Evolutionary conservation across 2,329 filamentous ascomycete species (phyloP), one percentile per base, ranked within the genome.

Genomic region (Aquanectria penicillioides): DNA sequence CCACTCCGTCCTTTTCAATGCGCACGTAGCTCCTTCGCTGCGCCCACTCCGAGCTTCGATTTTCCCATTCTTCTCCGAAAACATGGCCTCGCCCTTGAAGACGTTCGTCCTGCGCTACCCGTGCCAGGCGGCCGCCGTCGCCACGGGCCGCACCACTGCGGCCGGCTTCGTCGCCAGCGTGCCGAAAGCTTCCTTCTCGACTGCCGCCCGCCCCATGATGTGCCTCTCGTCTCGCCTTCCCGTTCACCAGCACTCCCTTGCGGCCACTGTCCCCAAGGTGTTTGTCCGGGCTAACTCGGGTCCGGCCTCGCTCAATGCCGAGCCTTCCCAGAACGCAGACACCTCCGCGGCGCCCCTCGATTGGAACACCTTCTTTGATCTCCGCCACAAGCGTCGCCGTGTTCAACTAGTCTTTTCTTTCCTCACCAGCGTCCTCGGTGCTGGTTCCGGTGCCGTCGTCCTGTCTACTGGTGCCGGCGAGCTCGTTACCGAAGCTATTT

Each of bases 311-410:
- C 61, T 41, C 34, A 64, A 52, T 47, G 37, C 46, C 23, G 49
- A 46, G n/a, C 41, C 41, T 20, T 17, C 28, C 15, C 41, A 33
- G 13, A 23, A 6, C 41, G 41, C n/a, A n/a, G 56, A 46, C 15
- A 38, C 54, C 52, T 58, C 60, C 73, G 17, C 52, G 63, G 70
- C 52, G 65, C 57, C 50, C 75, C 86, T 94, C 36, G 86, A 93
- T 78, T 98, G 94, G 94, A 90, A 97, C 80, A 88, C 87, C 49
- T 98, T 97, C 82, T 97, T 98, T 83, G 87, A 88, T 74, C 89
- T 98, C 59, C 93, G 94, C 71, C 91, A 93, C 69, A 90, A 89
- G 59, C 91, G 94, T 54, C 89, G 94, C 60, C 87, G 91, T 69
- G 91, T 94, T 80, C 93, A 94, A 74, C 85, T 97, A 31, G 85